Evolutionary conservation across 352 stramenopile genomes (phyloP).

Genomic region (Phytophthora ohioensis): DNA sequence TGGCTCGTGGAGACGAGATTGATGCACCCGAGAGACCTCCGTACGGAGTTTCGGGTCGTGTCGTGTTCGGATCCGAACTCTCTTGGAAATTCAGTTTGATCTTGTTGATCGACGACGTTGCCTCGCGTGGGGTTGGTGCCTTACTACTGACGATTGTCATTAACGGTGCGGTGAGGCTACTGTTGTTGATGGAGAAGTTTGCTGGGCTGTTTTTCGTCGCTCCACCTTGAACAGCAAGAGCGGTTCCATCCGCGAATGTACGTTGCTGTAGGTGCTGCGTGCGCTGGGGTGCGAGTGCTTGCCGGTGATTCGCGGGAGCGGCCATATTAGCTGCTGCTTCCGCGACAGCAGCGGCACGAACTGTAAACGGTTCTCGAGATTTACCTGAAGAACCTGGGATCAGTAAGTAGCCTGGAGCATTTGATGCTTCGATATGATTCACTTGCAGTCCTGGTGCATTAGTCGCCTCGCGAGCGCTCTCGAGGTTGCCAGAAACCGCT

Average conservation of each 20-base stretch:
- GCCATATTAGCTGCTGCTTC: constrained; percentile 34
- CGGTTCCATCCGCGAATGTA: constrained; percentile 1
- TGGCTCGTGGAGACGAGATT: constrained; percentile 25
- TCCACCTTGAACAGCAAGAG: constrained; percentile 3
- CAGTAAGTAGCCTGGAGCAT: constrained; percentile 18
- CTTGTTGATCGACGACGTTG: constrained; percentile 14
- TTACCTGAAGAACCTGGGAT: constrained; percentile 18
- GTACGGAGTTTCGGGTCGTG: constrained; percentile 27
- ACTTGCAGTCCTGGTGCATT: constrained; percentile 18
- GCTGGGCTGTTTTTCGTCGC: constrained; percentile 22
- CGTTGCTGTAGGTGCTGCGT: constrained; percentile 23
- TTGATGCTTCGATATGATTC: constrained; percentile 31
- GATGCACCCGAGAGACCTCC: constrained; percentile 14
- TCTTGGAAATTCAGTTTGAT: constrained; percentile 34
- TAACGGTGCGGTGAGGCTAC: constrained; percentile 39
- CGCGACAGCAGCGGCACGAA: constrained; percentile 35
- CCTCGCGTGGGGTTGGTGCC: constrained; percentile 19
- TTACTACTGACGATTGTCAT: constrained; percentile 42
- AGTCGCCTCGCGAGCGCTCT: constrained; percentile 17
- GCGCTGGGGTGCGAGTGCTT: constrained; percentile 16
- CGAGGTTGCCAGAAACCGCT: constrained; percentile 16
- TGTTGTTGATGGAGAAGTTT: constrained; percentile 37
- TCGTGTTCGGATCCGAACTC: neutral
- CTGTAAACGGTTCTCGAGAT: constrained; percentile 28
- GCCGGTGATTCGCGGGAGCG: constrained; percentile 13